Conservation (phyloP, 371 early-diverging fungal species). For the Circinella minor region DNA sequence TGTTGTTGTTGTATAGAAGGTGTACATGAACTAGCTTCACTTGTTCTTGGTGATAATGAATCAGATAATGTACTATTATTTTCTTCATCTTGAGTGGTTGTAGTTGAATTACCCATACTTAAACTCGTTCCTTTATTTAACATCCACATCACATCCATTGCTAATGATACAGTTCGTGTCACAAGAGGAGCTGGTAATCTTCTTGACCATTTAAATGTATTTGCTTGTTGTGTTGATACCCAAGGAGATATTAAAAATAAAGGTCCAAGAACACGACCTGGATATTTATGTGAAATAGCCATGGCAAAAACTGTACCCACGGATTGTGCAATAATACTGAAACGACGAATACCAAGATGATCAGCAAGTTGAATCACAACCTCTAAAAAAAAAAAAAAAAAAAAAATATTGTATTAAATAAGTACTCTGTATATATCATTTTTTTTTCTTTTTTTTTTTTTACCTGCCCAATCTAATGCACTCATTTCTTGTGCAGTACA, state of each 20-base stretch:
- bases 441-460: background rate
- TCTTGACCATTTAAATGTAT: slow-evolving; percentile 59
- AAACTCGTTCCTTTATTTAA: slow-evolving; percentile 31
- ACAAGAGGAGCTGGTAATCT: slow-evolving; percentile 47
- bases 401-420: no score
- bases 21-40: slow-evolving; percentile 8
- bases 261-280: slow-evolving; percentile 42
- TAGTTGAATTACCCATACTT: slow-evolving; percentile 8
- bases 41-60: slow-evolving; percentile 14
- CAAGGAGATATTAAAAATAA: slow-evolving; percentile 54
- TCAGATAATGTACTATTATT: slow-evolving; percentile 9
- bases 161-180: slow-evolving; percentile 45
- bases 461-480: slow-evolving; percentile 55
- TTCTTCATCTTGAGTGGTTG: slow-evolving; percentile 4
- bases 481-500: slow-evolving; percentile 41
- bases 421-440: no score
- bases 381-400: slow-evolving; percentile 29
- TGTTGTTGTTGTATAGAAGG: background rate
- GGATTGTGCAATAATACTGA: slow-evolving; percentile 54
- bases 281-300: slow-evolving; percentile 42
- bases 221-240: slow-evolving; percentile 55
- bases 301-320: slow-evolving; percentile 55
- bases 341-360: slow-evolving; percentile 33
- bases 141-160: slow-evolving; percentile 56
- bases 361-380: slow-evolving; percentile 47